These are phyloP conservation scores for Sarcomyxa edulis DNA, from an alignment of 768 basidiomycete species.

Conservation along the genomic window DNA sequence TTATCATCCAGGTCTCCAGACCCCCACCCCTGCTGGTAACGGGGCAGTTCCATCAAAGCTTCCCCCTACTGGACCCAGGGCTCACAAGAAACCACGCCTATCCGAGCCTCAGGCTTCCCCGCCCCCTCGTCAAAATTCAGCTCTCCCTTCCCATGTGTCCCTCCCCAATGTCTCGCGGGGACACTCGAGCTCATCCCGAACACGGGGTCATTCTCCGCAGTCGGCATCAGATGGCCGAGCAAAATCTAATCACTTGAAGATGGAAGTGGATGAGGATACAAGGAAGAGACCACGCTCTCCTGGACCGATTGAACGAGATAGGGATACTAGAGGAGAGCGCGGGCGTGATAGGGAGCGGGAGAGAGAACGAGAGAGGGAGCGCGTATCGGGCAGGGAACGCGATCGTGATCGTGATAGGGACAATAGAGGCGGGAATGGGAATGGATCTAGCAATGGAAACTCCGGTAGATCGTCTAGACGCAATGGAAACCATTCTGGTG, in stretches of 20 bases:
- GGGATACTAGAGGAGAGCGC: no score
- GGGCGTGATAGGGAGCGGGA: slow-evolving; percentile 26
- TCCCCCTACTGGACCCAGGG: slow-evolving; percentile 76
- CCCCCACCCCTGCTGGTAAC: slow-evolving; percentile 14
- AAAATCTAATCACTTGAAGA: slow-evolving; percentile 27
- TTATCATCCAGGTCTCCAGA: slow-evolving; percentile 17
- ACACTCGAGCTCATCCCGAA: slow-evolving; percentile 15
- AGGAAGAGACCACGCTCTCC: slow-evolving; percentile 38
- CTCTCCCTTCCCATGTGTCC: slow-evolving; percentile 14
- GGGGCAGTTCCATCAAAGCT: slow-evolving; percentile 38
- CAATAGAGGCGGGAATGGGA: slow-evolving; percentile 25
- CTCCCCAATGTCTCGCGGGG: slow-evolving; percentile 9
- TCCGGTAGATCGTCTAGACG: slow-evolving; percentile 31
- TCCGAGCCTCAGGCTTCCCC: slow-evolving; percentile 44
- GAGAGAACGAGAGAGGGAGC: slow-evolving; percentile 35
- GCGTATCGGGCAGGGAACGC: slow-evolving; percentile 27
- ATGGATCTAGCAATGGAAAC: slow-evolving; percentile 21
- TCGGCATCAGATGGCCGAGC: slow-evolving; percentile 15
- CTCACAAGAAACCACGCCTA: slow-evolving; percentile 74
- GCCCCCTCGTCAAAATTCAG: slow-evolving; percentile 18
- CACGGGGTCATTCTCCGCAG: slow-evolving; percentile 3
- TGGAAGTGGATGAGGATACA: slow-evolving; percentile 55
- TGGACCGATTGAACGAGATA: slow-evolving; percentile 26
- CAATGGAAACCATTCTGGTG: slow-evolving; percentile 38
- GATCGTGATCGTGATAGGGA: slow-evolving; percentile 21